phyloP scores from a whole-genome alignment of 768 basidiomycete species.

The Tephrocybe sp. region DNA sequence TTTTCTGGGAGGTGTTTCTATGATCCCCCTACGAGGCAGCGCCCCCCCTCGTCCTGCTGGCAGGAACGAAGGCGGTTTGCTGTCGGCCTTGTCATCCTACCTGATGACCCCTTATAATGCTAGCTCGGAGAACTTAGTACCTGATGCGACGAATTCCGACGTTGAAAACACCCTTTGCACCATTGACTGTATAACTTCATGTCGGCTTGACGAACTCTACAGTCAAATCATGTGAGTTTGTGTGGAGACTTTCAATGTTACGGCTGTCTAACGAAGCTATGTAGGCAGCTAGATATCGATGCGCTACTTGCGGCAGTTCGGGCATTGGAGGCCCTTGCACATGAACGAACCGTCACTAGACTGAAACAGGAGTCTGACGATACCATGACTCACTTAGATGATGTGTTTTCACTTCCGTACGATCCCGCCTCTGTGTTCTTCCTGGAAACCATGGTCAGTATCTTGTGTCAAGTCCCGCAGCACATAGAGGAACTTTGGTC shows the following conservation, averaged over 20 bases:
- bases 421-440: slow-evolving; percentile 96
- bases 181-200: slow-evolving; percentile 93
- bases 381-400: slow-evolving; percentile 34
- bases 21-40: slow-evolving; percentile 85
- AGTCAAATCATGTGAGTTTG: slow-evolving; percentile 82
- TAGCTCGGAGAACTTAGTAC: slow-evolving; percentile 73
- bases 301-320: slow-evolving; percentile 83
- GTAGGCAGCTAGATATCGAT: slow-evolving; percentile 75
- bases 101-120: slow-evolving; percentile 91
- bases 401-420: slow-evolving; percentile 72
- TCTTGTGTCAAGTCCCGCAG: slow-evolving; percentile 73
- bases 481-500: slow-evolving; percentile 90
- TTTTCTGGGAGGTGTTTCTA: slow-evolving; percentile 91
- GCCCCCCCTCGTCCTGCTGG: slow-evolving; percentile 61
- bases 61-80: slow-evolving; percentile 83
- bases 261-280: slow-evolving; percentile 1
- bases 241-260: neutral
- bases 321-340: slow-evolving; percentile 87
- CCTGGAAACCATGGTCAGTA: slow-evolving; percentile 92
- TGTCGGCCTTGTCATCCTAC: slow-evolving; percentile 94
- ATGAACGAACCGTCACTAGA: slow-evolving; percentile 82
- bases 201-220: slow-evolving; percentile 92
- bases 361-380: slow-evolving; percentile 74
- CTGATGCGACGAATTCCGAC: slow-evolving; percentile 88
- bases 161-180: slow-evolving; percentile 93